Base-by-base conservation (phyloP, 805 yeast genomes). In the Diddensiella santjacobensis region DNA sequence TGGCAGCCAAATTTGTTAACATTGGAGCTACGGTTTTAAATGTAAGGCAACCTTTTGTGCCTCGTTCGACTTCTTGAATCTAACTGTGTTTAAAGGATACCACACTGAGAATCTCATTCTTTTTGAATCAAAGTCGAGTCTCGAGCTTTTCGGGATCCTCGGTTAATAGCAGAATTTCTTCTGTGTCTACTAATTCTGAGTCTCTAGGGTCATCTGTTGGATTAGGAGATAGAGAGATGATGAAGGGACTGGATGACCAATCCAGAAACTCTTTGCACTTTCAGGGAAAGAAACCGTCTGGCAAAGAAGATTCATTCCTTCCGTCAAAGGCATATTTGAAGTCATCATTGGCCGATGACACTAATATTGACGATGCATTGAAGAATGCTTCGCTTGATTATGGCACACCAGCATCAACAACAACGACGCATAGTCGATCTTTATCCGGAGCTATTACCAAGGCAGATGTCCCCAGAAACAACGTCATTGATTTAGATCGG, bases 401-500 rank as follows among this genome's bases (percentile, higher is more conserved):
- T 24, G 45, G 17, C n/a, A 20, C 33, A 10, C 43, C 43, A 6
- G 6, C 8, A 6, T 6, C 23, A 6, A 17, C 22, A 17, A 23
- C 23, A 17, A 42, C n/a, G 4, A 45, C 44, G 2, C 36, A 31
- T 13, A n/a, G n/a, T n/a, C n/a, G 36, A 6, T 3, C 8, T 6
- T 20, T 5, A 2, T 26, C 44, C 11, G 44, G 44, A 4, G 52
- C 64, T 15, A 61, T 45, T 43, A 58, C 58, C 40, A 56, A 42
- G 47, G 67, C 66, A 11, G 52, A 60, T 22, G 55, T 65, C 52
- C 60, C 72, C 46, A 39, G 54, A 41, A 46, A 64, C 40, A 72
- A 73, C 47, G 60, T 58, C 35, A 72, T 74, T 20, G 69, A 73
- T 50, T 60, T 76, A 19, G 60, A 55, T 3, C 62, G 66, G n/a